These are phyloP conservation scores for Salvia miltiorrhiza DNA, from an alignment of 257 asterid genomes.

Conservation along the genomic window DNA sequence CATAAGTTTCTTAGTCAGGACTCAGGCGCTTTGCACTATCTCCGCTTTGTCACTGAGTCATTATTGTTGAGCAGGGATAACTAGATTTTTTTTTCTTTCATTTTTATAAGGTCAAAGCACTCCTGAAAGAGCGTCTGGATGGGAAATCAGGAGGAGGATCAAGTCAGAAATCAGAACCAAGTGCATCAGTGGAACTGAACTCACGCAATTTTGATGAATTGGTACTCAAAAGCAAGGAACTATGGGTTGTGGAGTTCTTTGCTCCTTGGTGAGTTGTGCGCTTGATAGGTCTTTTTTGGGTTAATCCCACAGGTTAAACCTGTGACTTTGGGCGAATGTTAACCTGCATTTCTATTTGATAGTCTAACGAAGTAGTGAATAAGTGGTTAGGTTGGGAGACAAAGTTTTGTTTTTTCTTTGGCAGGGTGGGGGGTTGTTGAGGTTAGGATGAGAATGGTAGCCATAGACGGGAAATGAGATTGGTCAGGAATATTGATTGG, in stretches of 20 bases:
- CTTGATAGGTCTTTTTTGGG: background rate
- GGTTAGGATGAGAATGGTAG: background rate
- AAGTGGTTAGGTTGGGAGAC: background rate
- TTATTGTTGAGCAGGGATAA: slow-evolving; percentile 1
- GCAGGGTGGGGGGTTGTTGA: background rate
- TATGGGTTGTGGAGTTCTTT: slow-evolving; percentile 95
- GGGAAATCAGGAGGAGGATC: slow-evolving; percentile 91
- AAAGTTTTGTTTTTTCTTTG: background rate
- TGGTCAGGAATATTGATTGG: background rate
- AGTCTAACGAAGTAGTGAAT: background rate
- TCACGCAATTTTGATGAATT: slow-evolving; percentile 81
- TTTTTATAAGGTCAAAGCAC: slow-evolving; percentile 56
- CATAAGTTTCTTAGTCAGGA: slow-evolving; percentile 12
- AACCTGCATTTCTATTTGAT: background rate
- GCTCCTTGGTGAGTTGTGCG: slow-evolving; percentile 83
- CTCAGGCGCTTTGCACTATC: slow-evolving; percentile 5
- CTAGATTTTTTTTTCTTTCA: background rate
- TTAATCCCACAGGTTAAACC: background rate
- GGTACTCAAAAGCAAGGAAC: slow-evolving; percentile 86
- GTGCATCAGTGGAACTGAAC: slow-evolving; percentile 81
- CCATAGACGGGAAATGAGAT: background rate
- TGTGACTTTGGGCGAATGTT: background rate
- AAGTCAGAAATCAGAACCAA: slow-evolving; percentile 73
- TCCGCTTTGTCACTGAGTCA: slow-evolving; percentile 15
- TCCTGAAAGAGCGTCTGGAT: slow-evolving; percentile 71